These are phyloP conservation scores for Arthrobotrys megalospora DNA, from an alignment of 2,329 filamentous ascomycete genomes.

Conservation along the genomic window DNA sequence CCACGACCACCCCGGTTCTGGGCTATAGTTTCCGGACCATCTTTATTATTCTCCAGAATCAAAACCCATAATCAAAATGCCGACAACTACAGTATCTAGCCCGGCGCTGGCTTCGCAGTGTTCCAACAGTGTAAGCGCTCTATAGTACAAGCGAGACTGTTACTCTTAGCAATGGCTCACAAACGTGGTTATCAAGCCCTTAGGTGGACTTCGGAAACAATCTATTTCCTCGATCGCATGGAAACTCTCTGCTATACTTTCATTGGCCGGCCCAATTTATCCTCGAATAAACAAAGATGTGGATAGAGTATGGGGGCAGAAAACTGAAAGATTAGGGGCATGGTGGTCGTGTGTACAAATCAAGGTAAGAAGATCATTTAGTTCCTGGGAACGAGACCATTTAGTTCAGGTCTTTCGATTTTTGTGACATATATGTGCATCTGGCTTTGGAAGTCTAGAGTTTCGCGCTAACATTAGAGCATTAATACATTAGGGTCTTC, in stretches of 20 bases:
- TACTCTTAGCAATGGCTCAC: not conserved
- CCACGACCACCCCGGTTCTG: not conserved
- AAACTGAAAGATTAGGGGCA: not conserved
- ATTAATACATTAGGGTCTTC: not conserved
- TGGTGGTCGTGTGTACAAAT: constrained; percentile 12
- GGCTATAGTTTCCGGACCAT: constrained; percentile 5
- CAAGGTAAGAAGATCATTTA: constrained; percentile 4
- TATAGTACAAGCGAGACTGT: too few species aligned
- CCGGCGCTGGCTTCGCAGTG: not conserved
- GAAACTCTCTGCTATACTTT: constrained; percentile 17
- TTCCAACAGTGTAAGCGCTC: constrained; percentile 1
- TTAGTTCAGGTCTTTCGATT: too few species aligned
- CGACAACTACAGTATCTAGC: constrained; percentile 4
- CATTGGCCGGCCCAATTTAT: constrained; percentile 17
- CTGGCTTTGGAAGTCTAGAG: not conserved
- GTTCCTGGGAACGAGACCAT: too few species aligned
- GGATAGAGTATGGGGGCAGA: not conserved
- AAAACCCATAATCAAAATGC: constrained; percentile 1
- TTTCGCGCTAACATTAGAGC: not conserved
- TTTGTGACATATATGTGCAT: not conserved
- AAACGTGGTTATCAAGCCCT: not conserved
- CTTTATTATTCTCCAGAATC: not conserved
- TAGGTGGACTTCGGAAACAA: constrained; percentile 1
- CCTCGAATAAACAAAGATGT: constrained; percentile 7
- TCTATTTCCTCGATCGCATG: not conserved